phyloP scores from a whole-genome alignment of 2,329 filamentous ascomycete species.

The Chaetomium globosum region DNA sequence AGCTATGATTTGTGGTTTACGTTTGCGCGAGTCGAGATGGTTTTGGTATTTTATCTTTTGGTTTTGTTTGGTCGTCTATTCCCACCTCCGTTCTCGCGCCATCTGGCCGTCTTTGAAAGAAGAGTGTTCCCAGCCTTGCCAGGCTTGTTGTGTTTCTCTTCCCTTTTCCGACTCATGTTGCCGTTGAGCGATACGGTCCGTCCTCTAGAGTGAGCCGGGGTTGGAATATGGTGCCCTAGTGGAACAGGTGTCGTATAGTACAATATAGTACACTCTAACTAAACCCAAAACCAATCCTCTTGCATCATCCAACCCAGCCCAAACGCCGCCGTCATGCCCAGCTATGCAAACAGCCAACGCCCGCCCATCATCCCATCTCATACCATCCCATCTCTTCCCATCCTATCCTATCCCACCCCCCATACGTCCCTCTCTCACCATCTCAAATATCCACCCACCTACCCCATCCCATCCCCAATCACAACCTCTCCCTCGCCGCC shows the following conservation, averaged over 20 bases:
- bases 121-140: background rate
- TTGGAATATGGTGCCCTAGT: slow-evolving; percentile 7
- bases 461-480: background rate
- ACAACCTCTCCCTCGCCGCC: slow-evolving; percentile 27
- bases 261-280: slow-evolving; percentile 11
- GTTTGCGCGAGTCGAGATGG: slow-evolving; percentile 20
- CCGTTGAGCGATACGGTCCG: background rate
- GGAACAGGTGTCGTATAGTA: slow-evolving; percentile 19
- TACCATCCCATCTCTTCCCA: background rate
- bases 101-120: background rate
- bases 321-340: slow-evolving; percentile 1
- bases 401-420: too few species aligned
- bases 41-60: slow-evolving; percentile 10
- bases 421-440: background rate
- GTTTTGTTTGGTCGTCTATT: slow-evolving; percentile 1
- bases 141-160: background rate
- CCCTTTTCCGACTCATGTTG: background rate
- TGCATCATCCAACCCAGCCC: background rate
- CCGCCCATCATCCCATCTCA: background rate
- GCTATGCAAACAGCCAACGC: background rate
- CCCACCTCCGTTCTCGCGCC: slow-evolving; percentile 9
- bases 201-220: background rate
- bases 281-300: background rate
- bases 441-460: background rate
- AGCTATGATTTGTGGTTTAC: slow-evolving; percentile 23